Base-by-base conservation (phyloP, 1,139 yeast genomes). In the Debaryomyces udenii region DNA sequence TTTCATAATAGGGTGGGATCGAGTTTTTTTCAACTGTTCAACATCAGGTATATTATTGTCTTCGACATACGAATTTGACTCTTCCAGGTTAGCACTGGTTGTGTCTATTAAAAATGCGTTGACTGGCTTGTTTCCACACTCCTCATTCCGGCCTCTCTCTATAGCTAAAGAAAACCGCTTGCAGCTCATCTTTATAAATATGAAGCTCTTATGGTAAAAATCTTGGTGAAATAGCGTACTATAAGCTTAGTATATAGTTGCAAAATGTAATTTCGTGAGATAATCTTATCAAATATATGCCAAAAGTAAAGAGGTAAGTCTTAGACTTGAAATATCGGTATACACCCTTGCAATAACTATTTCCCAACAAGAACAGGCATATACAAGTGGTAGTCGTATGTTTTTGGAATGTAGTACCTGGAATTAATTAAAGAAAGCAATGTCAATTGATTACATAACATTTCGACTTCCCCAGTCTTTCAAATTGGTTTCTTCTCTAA, bases 101-200 rank as follows among this genome's bases (percentile, higher is more conserved):
- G 13, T 26, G 22, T 34, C 37, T 9, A 34, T 26, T 29, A 34
- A 34, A 34, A 34, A 34, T 9, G 37, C 37, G 7, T 29, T 16
- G n/a, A 34, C 27, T 9, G 37, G 37, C 9, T 34, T 34, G 24
- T 34, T 34, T 3, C 23, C 30, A n/a, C 17, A 17, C 11, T 10
- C 14, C 2, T 34, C 22, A 9, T 11, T 23, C 7, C 13, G 4
- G 10, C 16, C 14, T 14, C 37, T 50, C 37, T 53, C 62, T 26
- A 59, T 51, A 2, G 62, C 62, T 34, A 58, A 45, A 6, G 62
- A 57, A 38, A 57, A 54, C 36, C 52, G 55, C 37, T 28, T 33
- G 24, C 26, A 15, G 17, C 27, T 33, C 40, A 38, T 38, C 5
- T 7, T 20, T 5, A 7, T 20, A 20, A 20, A n/a, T n/a, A n/a